A percentile compares a stretch with the other conserved stretches of the same genome.
These are phyloP conservation scores for Entonaema liquescens DNA, from an alignment of 495 filamentous ascomycete genomes.

Conservation along the genomic window DNA sequence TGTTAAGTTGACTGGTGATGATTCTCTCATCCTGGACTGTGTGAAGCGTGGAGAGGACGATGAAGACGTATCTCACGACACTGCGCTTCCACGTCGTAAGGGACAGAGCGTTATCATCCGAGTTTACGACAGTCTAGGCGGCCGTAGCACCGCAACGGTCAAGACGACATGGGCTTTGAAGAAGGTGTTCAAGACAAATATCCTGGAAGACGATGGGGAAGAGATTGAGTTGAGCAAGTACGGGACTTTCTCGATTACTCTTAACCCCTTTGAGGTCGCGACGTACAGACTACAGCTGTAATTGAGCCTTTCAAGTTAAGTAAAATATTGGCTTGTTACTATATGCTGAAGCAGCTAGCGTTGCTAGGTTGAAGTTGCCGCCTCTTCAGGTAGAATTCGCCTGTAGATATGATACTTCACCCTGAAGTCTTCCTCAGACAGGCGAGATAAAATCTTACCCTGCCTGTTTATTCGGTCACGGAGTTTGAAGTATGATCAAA, in stretches of 20 bases:
- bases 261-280: slow-evolving; percentile 90
- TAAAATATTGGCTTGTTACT: not conserved
- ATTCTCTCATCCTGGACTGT: slow-evolving; percentile 77
- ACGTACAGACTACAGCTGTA: slow-evolving; percentile 81
- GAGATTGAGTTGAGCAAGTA: slow-evolving; percentile 60
- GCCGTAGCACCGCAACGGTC: slow-evolving; percentile 73
- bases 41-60: slow-evolving; percentile 97
- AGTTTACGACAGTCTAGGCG: slow-evolving; percentile 92
- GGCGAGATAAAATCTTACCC: not conserved
- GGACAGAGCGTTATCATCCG: slow-evolving; percentile 83
- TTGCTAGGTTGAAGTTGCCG: no score
- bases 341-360: not conserved
- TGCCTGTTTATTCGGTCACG: not conserved
- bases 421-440: not conserved
- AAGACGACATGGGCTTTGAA: slow-evolving; percentile 72
- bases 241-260: slow-evolving; percentile 67
- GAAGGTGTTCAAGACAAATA: slow-evolving; percentile 81
- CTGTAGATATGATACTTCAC: no score
- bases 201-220: slow-evolving; percentile 75
- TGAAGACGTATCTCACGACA: slow-evolving; percentile 78
- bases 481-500: slow-evolving; percentile 18
- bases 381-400: no score
- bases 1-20: slow-evolving; percentile 64
- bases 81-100: slow-evolving; percentile 70
- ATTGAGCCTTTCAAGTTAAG: not conserved